These are phyloP conservation scores for Babjeviella inositovora DNA, from an alignment of 805 yeast genomes.

Conservation along the genomic window DNA sequence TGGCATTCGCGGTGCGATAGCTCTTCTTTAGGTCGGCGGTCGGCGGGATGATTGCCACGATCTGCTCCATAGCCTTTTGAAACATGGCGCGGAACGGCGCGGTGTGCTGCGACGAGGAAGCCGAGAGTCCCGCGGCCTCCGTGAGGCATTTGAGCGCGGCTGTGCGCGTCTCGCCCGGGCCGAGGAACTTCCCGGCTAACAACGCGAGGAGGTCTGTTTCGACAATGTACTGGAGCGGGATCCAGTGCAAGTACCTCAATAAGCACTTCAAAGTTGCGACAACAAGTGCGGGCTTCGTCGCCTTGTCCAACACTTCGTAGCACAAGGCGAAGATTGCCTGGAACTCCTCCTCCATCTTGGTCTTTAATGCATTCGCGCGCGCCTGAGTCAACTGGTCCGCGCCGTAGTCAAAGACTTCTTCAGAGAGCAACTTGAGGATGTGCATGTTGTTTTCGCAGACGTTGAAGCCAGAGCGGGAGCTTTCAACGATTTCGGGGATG, in stretches of 20 bases:
- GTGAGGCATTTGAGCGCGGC: conserved; percentile 83
- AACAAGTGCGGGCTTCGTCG: conserved; percentile 70
- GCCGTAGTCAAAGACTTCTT: conserved; percentile 93
- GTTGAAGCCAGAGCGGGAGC: conserved; percentile 72
- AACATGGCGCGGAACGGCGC: conserved; percentile 54
- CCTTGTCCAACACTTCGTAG: conserved; percentile 82
- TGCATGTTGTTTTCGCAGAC: conserved; percentile 98
- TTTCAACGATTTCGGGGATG: conserved; percentile 79
- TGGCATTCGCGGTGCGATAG: conserved; percentile 60
- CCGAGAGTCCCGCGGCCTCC: conserved; percentile 62
- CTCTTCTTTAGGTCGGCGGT: conserved; percentile 54
- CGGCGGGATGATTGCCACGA: conserved; percentile 56
- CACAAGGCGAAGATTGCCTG: conserved; percentile 88
- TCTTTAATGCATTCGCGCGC: conserved; percentile 69
- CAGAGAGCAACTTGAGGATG: conserved; percentile 74
- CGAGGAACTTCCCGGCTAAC: conserved; percentile 61
- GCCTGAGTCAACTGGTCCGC: conserved; percentile 96
- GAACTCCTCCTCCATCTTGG: conserved; percentile 78
- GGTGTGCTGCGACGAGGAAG: conserved; percentile 28
- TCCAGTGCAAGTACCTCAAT: conserved; percentile 84
- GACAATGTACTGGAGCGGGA: conserved; percentile 79
- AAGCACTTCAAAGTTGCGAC: conserved; percentile 74
- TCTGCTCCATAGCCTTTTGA: conserved; percentile 54
- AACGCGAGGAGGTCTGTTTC: conserved; percentile 69
- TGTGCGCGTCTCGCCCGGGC: conserved; percentile 67